Base-by-base conservation (phyloP, 108 stramenopile species). In the Cylindrotheca fusiformis region DNA sequence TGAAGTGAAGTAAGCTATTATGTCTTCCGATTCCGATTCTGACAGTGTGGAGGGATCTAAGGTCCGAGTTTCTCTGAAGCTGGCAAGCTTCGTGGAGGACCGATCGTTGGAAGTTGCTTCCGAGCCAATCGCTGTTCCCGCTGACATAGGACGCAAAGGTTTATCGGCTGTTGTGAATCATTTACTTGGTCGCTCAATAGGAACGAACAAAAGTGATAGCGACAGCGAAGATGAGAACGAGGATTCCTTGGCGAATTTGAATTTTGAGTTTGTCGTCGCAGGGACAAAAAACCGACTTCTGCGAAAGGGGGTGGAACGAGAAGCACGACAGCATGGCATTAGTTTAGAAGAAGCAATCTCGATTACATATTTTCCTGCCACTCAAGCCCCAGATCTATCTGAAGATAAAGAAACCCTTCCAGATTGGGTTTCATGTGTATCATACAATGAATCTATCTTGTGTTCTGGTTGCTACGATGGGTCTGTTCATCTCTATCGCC, bases 121-220 rank as follows among this genome's bases (percentile, higher is more conserved):
- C 0, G 87, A 90, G 23, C 78, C 85, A 48, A 88, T 94, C 52
- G 87, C 89, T 32, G 86, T 94, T 12, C 93, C 93, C 18, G 65
- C 85, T 23, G 54, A 70, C 46, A 74, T 88, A 57, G 81, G 87
- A 6, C 82, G 84, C n/a, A 80, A 78, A 26, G 93, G 93, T 19
- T 66, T 94, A 28, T 81, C 84, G 1, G 87, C 88, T 4, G 79
- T 91, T 6, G 29, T 84, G 41, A 84, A 84, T 69, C 78, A 84
- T 60, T 69, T 84, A 41, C 33, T 84, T 54, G 83, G 66, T 47
- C 69, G 81, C 49, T 36, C 56, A 5, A 50, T 68, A 25, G 46
- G 18, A 18, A 52, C 45, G 3, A 66, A 74, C 5, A 52, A 58
- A 0, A 51, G 50, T 21, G 60, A 70, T 3, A 53, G 58, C 23